These are phyloP conservation scores for Beta corolliflora DNA, from an alignment of 179 eudicot species.

Conservation along the genomic window DNA sequence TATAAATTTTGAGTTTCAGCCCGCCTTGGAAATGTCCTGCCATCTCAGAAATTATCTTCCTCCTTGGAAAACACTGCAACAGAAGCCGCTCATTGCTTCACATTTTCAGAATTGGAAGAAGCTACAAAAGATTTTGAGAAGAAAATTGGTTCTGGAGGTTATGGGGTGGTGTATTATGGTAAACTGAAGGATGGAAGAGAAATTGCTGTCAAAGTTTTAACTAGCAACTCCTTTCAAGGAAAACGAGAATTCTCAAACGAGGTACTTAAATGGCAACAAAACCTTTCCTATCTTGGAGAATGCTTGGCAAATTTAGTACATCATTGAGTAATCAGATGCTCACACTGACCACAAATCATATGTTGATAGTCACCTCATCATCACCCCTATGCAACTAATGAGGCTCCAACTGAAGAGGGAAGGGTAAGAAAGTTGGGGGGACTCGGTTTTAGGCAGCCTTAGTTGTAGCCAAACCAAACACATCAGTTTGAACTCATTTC, in stretches of 20 bases:
- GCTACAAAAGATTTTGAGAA: conserved; percentile 79
- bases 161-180: conserved; percentile 89
- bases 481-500: background rate
- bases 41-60: conserved; percentile 50
- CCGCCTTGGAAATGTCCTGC: conserved; percentile 39
- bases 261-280: conserved; percentile 36
- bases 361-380: background rate
- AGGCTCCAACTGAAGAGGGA: background rate
- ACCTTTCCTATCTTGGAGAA: background rate
- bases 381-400: background rate
- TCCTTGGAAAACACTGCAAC: conserved; percentile 58
- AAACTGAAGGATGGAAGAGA: conserved; percentile 78
- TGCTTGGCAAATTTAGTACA: background rate
- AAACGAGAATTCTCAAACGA: conserved; percentile 92
- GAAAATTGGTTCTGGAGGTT: conserved; percentile 95
- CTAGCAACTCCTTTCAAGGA: conserved; percentile 88
- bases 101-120: conserved; percentile 69
- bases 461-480: background rate
- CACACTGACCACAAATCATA: background rate
- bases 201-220: conserved; percentile 87
- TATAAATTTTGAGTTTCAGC: conserved; percentile 34
- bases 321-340: background rate
- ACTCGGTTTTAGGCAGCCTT: background rate
- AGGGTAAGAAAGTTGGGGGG: background rate
- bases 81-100: conserved; percentile 89